Conservation (phyloP, 345 rosid genomes). For the Gossypium ekmanianum region DNA sequence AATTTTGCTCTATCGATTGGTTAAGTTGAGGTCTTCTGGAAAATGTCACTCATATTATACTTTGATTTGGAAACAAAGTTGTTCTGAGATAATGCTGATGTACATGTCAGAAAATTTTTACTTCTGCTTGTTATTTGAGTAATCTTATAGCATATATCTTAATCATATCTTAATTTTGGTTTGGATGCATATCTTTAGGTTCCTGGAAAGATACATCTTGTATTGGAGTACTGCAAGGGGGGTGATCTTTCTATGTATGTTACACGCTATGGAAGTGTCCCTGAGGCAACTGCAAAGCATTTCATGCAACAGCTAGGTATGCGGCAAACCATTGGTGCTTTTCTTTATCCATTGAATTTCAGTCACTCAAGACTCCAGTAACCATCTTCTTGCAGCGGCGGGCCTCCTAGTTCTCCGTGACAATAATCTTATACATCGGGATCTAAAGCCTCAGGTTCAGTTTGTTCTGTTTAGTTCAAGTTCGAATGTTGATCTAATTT, state of each 20-base stretch:
- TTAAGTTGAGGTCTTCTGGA: not conserved
- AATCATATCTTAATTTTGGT: not conserved
- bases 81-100: not conserved
- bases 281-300: conserved; percentile 78
- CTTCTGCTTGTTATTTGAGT: not conserved
- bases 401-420: conserved; percentile 87
- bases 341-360: conserved; percentile 15
- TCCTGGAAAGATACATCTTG: conserved; percentile 82
- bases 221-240: conserved; percentile 86
- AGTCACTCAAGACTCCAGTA: not conserved
- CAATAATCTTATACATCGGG: conserved; percentile 91
- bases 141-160: not conserved
- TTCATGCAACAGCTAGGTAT: conserved; percentile 92
- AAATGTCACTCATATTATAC: not conserved
- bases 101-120: not conserved
- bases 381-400: conserved; percentile 48
- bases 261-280: conserved; percentile 66
- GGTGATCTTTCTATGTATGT: conserved; percentile 89
- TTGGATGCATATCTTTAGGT: conserved; percentile 35
- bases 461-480: conserved; percentile 16
- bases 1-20: not conserved
- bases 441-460: conserved; percentile 93
- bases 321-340: conserved; percentile 14
- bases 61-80: not conserved
- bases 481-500: not conserved